These are phyloP conservation scores for Neurospora sp. DNA, from an alignment of 495 filamentous ascomycete species.

Conservation along the genomic window DNA sequence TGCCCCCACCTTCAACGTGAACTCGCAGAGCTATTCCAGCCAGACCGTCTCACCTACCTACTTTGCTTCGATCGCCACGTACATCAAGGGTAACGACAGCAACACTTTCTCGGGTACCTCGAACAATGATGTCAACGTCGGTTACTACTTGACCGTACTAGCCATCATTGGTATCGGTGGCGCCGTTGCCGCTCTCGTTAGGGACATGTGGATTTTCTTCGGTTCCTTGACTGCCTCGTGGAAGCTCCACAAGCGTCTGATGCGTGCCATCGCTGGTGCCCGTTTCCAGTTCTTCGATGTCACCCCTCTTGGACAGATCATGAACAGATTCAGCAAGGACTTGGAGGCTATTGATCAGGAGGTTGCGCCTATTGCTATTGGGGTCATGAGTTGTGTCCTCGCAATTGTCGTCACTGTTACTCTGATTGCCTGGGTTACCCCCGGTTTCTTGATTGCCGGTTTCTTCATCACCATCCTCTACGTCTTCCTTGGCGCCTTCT, in stretches of 20 bases:
- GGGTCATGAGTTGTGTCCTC: slow-evolving; percentile 44
- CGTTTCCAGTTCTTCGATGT: slow-evolving; percentile 97
- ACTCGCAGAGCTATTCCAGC: slow-evolving; percentile 24
- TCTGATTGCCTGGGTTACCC: slow-evolving; percentile 87
- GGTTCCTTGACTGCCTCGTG: slow-evolving; percentile 84
- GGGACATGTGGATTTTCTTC: slow-evolving; percentile 84
- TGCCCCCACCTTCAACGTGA: slow-evolving; percentile 21
- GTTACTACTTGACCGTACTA: slow-evolving; percentile 78
- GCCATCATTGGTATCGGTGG: slow-evolving; percentile 66
- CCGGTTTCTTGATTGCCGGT: slow-evolving; percentile 80
- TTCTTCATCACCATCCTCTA: slow-evolving; percentile 80
- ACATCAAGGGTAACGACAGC: slow-evolving; percentile 17
- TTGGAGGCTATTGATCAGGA: slow-evolving; percentile 94
- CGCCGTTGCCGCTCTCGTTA: slow-evolving; percentile 60
- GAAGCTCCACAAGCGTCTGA: slow-evolving; percentile 70
- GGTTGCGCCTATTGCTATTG: slow-evolving; percentile 77
- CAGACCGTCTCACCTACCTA: slow-evolving; percentile 22
- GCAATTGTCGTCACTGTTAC: slow-evolving; percentile 78
- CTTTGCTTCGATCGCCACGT: slow-evolving; percentile 26
- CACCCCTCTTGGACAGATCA: slow-evolving; percentile 90
- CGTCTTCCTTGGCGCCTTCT: slow-evolving; percentile 73
- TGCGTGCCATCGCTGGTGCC: slow-evolving; percentile 72
- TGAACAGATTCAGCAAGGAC: slow-evolving; percentile 98
- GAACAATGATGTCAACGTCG: slow-evolving; percentile 55
- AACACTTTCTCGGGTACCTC: slow-evolving; percentile 7